These are phyloP conservation scores for Hemerocallis citrina DNA, from an alignment of 106 monocot species.

Conservation along the genomic window DNA sequence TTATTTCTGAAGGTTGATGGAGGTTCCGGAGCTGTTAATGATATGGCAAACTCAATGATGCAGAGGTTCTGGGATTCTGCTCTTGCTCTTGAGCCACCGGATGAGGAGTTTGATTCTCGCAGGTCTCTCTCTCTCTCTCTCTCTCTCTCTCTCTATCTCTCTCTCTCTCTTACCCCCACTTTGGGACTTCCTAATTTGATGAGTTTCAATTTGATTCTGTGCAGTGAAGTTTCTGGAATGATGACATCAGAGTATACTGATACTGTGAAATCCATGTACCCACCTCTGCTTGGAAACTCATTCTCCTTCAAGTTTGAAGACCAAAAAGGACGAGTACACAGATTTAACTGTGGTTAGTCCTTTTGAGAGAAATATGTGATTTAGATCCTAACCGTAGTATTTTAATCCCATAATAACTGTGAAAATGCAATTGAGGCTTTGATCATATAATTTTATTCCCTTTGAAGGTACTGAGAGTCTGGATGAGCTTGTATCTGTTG, in stretches of 20 bases:
- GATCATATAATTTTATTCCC: background rate
- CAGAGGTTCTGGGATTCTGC: conserved; percentile 98
- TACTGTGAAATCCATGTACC: conserved; percentile 40
- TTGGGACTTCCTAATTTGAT: background rate
- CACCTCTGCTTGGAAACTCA: conserved; percentile 58
- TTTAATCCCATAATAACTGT: background rate
- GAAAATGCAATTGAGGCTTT: background rate
- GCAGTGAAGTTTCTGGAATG: conserved; percentile 69
- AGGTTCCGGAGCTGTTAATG: conserved; percentile 53
- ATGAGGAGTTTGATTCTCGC: conserved; percentile 68
- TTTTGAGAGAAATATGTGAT: background rate
- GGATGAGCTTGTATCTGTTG: conserved; percentile 51
- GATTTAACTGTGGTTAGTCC: conserved; percentile 65
- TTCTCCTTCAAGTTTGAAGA: conserved; percentile 86
- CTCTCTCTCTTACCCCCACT: background rate
- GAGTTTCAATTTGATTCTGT: background rate
- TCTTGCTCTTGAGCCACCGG: conserved; percentile 76
- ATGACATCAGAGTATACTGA: conserved; percentile 68
- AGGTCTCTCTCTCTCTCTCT: conserved; percentile 34
- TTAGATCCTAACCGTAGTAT: background rate
- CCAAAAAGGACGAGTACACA: conserved; percentile 64
- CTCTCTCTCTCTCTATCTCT: background rate
- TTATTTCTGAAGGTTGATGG: conserved; percentile 59
- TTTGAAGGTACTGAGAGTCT: conserved; percentile 61
- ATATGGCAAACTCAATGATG: conserved; percentile 74